Evolutionary conservation across 1,139 yeast species (phyloP), one percentile per base, ranked within the genome.

Genomic region (Geotrichum australiense): DNA sequence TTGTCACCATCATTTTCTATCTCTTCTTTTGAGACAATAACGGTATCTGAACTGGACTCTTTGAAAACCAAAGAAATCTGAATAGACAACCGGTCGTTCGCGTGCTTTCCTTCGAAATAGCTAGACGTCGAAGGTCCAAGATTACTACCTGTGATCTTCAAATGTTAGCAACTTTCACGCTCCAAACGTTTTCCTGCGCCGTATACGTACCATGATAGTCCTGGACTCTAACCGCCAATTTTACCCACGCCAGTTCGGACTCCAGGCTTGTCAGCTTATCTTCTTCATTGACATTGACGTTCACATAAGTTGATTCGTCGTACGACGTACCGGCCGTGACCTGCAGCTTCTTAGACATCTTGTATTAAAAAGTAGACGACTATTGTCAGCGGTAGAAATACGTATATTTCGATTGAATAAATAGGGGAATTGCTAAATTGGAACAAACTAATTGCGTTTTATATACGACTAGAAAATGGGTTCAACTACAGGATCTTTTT

Each of bases 51-150:
- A 62, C 12, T 16, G 2, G 28, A 24, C 2, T 14, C 16, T 31
- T 62, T 63, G 51, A 62, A 61, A 5, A 40, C 31, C 6, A 59
- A 44, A 5, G 49, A 36, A 36, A 62, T 46, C 44, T 62, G 65
- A 20, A 62, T 53, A 5, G 63, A 56, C 10, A 62, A 48, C 10
- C 54, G 49, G 37, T 56, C 62, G 11, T 44, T 23, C 27, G 40
- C 21, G 45, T 58, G 63, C 15, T 38, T 34, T 2, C 40, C 46
- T 7, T 47, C 45, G 42, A 61, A 61, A 43, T 60, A 61, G 6
- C 35, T 19, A 12, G 40, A 29, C 7, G 44, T 43, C 3, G 24
- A 15, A 3, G 43, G 27, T 3, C 20, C 34, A 5, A 16, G 20
- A 2, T 14, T 29, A 3, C 10, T 19, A 16, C 40, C 32, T 35